Base-by-base conservation (phyloP, 148 eudicot species). In the Chenopodium berlandieri region DNA sequence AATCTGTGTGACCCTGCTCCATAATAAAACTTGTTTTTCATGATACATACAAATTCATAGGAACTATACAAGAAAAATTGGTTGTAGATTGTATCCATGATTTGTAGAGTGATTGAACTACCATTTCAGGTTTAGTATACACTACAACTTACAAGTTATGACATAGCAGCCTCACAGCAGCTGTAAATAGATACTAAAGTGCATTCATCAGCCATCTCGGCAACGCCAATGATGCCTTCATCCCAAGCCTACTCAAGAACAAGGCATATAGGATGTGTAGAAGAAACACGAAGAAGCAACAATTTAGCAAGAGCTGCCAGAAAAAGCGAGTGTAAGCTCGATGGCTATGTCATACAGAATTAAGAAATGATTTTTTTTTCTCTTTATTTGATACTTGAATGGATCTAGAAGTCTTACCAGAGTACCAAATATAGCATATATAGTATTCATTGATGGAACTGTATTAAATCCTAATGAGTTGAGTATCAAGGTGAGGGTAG, bases 201-300 rank as follows among this genome's bases (percentile, higher is more conserved):
- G 98, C 99, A 72, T 86, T 85, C 71, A 85, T 89, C 52, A 94
- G 76, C 99, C 98, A 95, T 86, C 83, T 81, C 52, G 98, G 99
- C 76, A 94, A 82, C 47, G 54, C 84, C 83, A 95, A 79, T 34
- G 91, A 90, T 17, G 73, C 62, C 83, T 91, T 95, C 93, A 95
- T 90, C 72, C 98, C 99, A 22, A 92, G 92, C 79, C 91, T 89
- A 54, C 87, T 74, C 77, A 94, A 84, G 87, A 95, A 95, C 69
- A 95, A 66, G 0, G 97, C 93, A 73, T 95, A 95, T 13, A 95
- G 79, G 79, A 94, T 85, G 92, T 95, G 99, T 74, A 95, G 88
- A 92, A 94, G 78, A 80, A 90, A 89, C 87, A 94, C 95, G 11
- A 91, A 95, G 90, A 86, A 87, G 82, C 86, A 83, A 69, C 97